Evolutionary conservation across 768 basidiomycete species (phyloP), one percentile per base, ranked within the genome.

Genomic region (Collybia sp.): DNA sequence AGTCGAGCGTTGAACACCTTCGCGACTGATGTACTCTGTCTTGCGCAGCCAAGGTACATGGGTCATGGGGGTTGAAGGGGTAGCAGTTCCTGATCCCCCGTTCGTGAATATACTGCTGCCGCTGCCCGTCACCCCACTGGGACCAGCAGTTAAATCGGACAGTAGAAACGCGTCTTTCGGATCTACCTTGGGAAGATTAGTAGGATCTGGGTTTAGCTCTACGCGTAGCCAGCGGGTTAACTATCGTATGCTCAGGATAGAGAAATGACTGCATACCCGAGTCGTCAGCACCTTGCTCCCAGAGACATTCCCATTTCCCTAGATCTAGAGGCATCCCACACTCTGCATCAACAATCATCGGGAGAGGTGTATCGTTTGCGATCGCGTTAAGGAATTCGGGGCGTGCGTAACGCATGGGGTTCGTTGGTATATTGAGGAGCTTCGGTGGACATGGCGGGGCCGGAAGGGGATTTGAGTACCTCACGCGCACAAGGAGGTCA

Each of bases 381-480:
- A 96, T 69, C 5, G 83, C 76, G 50, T 88, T 80, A 31, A 94
- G 76, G 54, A 93, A 94, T 55, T 88, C 88, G 5, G 91, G 87
- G 15, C 80, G 79, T 12, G 91, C 86, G 62, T 96, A 93, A 37
- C 95, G 88, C 61, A 79, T 76, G 5, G 93, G 85, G 59, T 88
- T 79, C 30, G 95, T 96, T n/a, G 88, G 83, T 45, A 97, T 87
- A 48, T 95, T 79, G 57, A 99, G 76, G 3, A 98, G 69, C 67
- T 96, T 95, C 19, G 96, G 95, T 5, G 96, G 96, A 73, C 90
- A 97, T 74, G 96, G 93, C 25, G 96, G 96, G 11, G 93, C 75
- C 1, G 95, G 95, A 2, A 99, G 79, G 2, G 94, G 93, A 66
- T 98, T 96, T 34, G 84, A 79, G 65, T 94, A 98, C 11, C 95